A percentile compares a stretch with the other conserved stretches of the same genome.
These are phyloP conservation scores for Rhizopogon vulgaris DNA, from an alignment of 768 basidiomycete genomes.

Conservation along the genomic window DNA sequence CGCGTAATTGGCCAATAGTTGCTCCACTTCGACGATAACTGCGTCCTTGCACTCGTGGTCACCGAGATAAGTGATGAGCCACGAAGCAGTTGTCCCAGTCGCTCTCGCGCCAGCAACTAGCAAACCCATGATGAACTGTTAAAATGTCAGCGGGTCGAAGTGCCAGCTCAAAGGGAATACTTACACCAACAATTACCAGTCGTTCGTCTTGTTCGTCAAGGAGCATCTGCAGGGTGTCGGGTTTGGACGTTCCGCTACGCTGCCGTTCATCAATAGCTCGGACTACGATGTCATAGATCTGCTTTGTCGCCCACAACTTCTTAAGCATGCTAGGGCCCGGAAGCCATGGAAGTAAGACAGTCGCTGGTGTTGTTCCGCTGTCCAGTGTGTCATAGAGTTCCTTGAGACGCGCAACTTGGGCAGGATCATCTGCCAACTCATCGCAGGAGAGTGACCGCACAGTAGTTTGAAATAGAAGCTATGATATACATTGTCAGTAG, in stretches of 20 bases:
- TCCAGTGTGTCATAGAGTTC: conserved; percentile 64
- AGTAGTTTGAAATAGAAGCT: conserved; percentile 72
- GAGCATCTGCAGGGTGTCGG: conserved; percentile 72
- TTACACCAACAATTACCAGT: conserved; percentile 63
- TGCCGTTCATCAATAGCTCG: conserved; percentile 51
- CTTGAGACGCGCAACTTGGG: conserved; percentile 55
- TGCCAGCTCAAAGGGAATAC: conserved; percentile 14
- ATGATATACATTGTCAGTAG: conserved; percentile 9
- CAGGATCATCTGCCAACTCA: conserved; percentile 66
- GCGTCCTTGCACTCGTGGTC: conserved; percentile 62
- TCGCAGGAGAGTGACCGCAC: conserved; percentile 59
- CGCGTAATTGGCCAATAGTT: conserved; percentile 41
- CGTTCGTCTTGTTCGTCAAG: conserved; percentile 66
- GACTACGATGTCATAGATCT: conserved; percentile 66
- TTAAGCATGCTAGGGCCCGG: conserved; percentile 67
- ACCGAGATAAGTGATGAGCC: conserved; percentile 70
- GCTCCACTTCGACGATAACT: conserved; percentile 55
- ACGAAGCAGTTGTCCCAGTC: conserved; percentile 75
- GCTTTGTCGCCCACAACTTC: conserved; percentile 68
- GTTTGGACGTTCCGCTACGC: conserved; percentile 46
- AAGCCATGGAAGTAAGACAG: conserved; percentile 71
- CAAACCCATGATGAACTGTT: conserved; percentile 76
- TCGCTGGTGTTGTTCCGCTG: conserved; percentile 62
- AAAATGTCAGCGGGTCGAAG: conserved; percentile 14
- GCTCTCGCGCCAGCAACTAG: conserved; percentile 78